Evolutionary conservation across 352 stramenopile species (phyloP).

Genomic region (Phytophthora palmivora): DNA sequence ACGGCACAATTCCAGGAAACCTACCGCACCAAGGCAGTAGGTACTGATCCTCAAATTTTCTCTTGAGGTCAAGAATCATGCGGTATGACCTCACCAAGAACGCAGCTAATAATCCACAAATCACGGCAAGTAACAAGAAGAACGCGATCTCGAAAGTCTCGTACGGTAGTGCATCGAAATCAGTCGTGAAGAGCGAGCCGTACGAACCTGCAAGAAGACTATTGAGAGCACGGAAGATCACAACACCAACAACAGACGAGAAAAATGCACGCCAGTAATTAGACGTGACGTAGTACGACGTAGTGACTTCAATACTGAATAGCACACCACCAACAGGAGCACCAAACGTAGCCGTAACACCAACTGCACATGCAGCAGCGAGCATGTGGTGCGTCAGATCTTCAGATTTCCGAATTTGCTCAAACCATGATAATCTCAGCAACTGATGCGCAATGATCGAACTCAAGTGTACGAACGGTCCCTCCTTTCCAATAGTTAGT

Average conservation of each 20-base stretch:
- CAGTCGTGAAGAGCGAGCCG: conserved; percentile 82
- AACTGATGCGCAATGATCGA: conserved; percentile 79
- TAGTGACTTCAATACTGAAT: conserved; percentile 88
- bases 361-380: conserved; percentile 72
- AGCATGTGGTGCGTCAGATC: conserved; percentile 79
- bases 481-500: conserved; percentile 80
- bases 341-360: conserved; percentile 80
- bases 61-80: conserved; percentile 54
- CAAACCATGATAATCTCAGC: conserved; percentile 60
- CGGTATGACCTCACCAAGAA: conserved; percentile 81
- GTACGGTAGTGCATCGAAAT: conserved; percentile 78
- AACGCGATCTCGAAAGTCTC: conserved; percentile 74
- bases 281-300: conserved; percentile 87
- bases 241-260: conserved; percentile 82
- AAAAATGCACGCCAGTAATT: conserved; percentile 94
- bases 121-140: conserved; percentile 80
- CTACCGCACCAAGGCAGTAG: conserved; percentile 26
- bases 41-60: conserved; percentile 41
- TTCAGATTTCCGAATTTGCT: conserved; percentile 61
- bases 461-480: conserved; percentile 82
- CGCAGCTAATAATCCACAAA: conserved; percentile 86
- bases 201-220: conserved; percentile 61
- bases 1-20: conserved; percentile 48
- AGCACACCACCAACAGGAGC: conserved; percentile 79
- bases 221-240: conserved; percentile 86